Base-by-base conservation (phyloP, 2,329 filamentous ascomycete species). In the Phialophora expanda region DNA sequence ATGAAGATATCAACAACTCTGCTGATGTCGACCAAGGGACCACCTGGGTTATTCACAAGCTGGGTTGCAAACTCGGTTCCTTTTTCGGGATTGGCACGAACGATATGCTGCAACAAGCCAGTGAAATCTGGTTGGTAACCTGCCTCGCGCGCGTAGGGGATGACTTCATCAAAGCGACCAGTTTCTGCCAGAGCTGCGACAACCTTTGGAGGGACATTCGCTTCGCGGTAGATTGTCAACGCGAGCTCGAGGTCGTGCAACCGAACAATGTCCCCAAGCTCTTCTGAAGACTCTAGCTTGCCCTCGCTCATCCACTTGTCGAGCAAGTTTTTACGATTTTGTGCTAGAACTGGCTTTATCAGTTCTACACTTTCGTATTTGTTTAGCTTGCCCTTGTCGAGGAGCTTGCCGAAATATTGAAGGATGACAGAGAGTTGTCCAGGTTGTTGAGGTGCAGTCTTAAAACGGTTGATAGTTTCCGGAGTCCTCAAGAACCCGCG, bases 301-400 rank as follows among this genome's bases (percentile, higher is more conserved):
- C 92, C 90, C 81, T 98, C 95, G 75, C 90, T 90, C 78, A 98
- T 86, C 96, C 96, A 99, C 81, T 99, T 99, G 81, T 98, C 95
- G 30, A 99, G 86, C 28, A 99, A 83, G 76, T 98, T 92, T 82
- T 97, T 98, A 71, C 95, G 89, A 78, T 93, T 95, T 79, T 99
- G 95, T 64, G 90, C 88, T 65, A 99, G 85, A 22, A 99, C 95
- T 22, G 95, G 95, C 71, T 93, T 89, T 9, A 95, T 93, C 68
- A 99, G 85, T 82, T 99, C 95, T 46, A 99, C 83, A 55, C 93
- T 97, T 80, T 99, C 95, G 71, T 96, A 91, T 76, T 90, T 89
- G 81, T 99, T 99, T 54, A 99, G 83, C 30, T 87, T 87, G 65
- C 95, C 94, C 86, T 99, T 97, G 78, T 99, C 96, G 38, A 99